phyloP scores from a whole-genome alignment of 2,329 filamentous ascomycete genomes.

The Aspergillus pseudotamarii region DNA sequence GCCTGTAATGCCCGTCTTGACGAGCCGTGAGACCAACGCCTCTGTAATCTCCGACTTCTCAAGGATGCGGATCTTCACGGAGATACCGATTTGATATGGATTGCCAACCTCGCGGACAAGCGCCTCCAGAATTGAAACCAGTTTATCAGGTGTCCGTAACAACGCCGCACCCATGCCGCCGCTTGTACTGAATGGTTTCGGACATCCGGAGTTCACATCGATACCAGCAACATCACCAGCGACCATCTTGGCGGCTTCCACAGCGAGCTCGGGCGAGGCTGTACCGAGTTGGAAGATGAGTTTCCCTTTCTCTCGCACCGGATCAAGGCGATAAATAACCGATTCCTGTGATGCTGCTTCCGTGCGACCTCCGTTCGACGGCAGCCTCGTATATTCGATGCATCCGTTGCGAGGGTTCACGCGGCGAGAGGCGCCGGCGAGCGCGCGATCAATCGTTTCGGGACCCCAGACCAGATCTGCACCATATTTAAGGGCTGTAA shows the following conservation, averaged over 20 bases:
- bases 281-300: constrained; percentile 94
- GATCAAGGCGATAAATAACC: constrained; percentile 83
- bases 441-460: constrained; percentile 87
- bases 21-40: constrained; percentile 74
- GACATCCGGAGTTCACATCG: constrained; percentile 97
- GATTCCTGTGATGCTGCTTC: constrained; percentile 55
- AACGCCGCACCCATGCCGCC: constrained; percentile 96
- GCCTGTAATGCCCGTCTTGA: constrained; percentile 85
- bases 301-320: constrained; percentile 70
- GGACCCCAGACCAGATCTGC: constrained; percentile 98
- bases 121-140: constrained; percentile 80
- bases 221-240: constrained; percentile 89
- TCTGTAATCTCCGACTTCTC: constrained; percentile 76
- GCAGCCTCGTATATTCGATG: constrained; percentile 79
- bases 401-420: constrained; percentile 76
- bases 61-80: constrained; percentile 92
- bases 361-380: constrained; percentile 65
- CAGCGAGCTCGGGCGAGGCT: constrained; percentile 77
- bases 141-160: constrained; percentile 78
- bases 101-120: constrained; percentile 77
- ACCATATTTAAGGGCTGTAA: constrained; percentile 89
- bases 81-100: constrained; percentile 86
- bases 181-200: constrained; percentile 91
- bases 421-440: constrained; percentile 82
- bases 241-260: constrained; percentile 80